Base-by-base conservation (phyloP, 1,284 basidiomycete genomes). In the Ganoderma lucidum region DNA sequence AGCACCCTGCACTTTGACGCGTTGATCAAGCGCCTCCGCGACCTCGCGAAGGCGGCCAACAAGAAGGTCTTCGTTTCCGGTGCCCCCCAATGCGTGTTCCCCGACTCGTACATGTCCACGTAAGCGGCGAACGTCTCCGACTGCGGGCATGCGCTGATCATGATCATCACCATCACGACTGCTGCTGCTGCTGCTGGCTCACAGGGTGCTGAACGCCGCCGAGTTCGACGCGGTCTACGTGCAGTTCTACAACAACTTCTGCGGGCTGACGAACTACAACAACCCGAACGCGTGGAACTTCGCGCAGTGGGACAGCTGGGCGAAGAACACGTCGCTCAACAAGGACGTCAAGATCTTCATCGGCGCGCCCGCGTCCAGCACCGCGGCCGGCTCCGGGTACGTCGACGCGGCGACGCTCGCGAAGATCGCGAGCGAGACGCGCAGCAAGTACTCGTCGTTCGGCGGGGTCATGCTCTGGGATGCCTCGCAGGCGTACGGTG, bases 401-500 rank as follows among this genome's bases (percentile, higher is more conserved):
- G 86, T 88, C 55, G 81, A 82, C 66, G 80, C 83, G 6, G 78
- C 79, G 15, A 84, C 83, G 2, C 79, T 91, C 42, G 82, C 80
- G 3, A 78, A 74, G 61, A 85, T 89, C 66, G 82, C 85, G 9
- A 73, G 79, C 55, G 73, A 82, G 66, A 87, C 83, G 3, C 83
- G 83, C 59, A 74, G 80, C 17, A 77, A 84, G 68, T 92, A 85
- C 75, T 86, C 88, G 10, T 90, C 88, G 23, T 92, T 92, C 76
- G 90, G 90, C 12, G 90, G 90, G 45, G 82, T 90, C 23, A 92
- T 92, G 90, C 80, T 91, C 63, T 86, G 89, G 90, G 89, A 91
- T 73, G 86, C 83, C 0, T 89, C 87, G 3, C 87, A 89, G 75
- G 88, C 89, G 3, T 86, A 85, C 68, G 85, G 88, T 85, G 73